These are phyloP conservation scores for Kurtzmaniella quercitrusa DNA, from an alignment of 1,139 yeast genomes.

Conservation along the genomic window DNA sequence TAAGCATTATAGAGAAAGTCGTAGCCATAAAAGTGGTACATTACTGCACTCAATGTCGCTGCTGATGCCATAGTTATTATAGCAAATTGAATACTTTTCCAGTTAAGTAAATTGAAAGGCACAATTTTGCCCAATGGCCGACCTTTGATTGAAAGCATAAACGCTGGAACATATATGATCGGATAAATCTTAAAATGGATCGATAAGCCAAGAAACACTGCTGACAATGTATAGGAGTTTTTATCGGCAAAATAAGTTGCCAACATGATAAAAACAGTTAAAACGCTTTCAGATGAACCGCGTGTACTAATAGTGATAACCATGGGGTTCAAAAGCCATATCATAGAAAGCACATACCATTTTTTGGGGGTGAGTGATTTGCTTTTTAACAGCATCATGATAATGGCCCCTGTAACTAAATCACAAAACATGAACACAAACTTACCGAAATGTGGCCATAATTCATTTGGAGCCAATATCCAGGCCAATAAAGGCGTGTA, in stretches of 20 bases:
- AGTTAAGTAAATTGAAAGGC: conserved; percentile 36
- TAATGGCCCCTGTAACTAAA: conserved; percentile 71
- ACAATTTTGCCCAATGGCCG: conserved; percentile 25
- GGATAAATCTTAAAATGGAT: conserved; percentile 93
- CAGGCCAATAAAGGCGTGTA: conserved; percentile 90
- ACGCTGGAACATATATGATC: conserved; percentile 68
- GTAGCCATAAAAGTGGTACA: conserved; percentile 67
- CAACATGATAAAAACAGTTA: conserved; percentile 72
- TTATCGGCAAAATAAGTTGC: conserved; percentile 44
- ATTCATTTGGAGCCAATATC: conserved; percentile 65
- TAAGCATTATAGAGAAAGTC: conserved; percentile 80
- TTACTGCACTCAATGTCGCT: conserved; percentile 41
- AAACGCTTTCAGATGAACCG: conserved; percentile 88
- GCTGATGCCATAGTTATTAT: conserved; percentile 42
- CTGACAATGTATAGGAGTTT: conserved; percentile 39
- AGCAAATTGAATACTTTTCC: conserved; percentile 43
- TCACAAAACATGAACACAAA: conserved; percentile 73
- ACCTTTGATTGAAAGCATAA: conserved; percentile 26
- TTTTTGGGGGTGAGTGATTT: conserved; percentile 11
- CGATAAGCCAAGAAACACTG: conserved; percentile 67
- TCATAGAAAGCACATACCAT: conserved; percentile 42
- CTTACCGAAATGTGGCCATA: conserved; percentile 73
- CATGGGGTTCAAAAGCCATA: conserved; percentile 95
- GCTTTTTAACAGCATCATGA: conserved; percentile 39
- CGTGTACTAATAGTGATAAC: conserved; percentile 90